Conservation (phyloP, 2,329 filamentous ascomycete genomes). For the Nemania sp. region DNA sequence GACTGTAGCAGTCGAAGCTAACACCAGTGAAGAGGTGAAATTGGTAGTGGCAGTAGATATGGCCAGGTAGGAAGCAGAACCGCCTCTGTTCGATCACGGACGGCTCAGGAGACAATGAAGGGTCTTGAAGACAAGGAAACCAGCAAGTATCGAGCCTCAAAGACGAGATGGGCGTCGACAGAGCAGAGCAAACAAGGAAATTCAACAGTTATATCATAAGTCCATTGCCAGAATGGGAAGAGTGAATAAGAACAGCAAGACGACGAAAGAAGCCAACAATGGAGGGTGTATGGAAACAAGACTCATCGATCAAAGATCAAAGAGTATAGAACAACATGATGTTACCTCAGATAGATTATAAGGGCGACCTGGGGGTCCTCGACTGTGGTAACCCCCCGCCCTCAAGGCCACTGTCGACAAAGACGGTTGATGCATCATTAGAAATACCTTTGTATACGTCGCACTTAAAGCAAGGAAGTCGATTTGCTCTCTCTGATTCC, state of each 20-base stretch:
- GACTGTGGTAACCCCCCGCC: too few species aligned
- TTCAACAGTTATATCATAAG: slow-evolving; percentile 20
- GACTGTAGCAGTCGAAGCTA: slow-evolving; percentile 6
- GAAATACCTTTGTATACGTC: slow-evolving; percentile 12
- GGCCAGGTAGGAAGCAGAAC: slow-evolving; percentile 9
- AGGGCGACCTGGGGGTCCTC: too few species aligned
- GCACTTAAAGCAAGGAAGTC: slow-evolving; percentile 28
- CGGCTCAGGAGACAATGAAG: slow-evolving; percentile 18
- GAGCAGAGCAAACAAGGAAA: slow-evolving; percentile 27
- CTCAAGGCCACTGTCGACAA: neutral
- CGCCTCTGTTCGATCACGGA: neutral
- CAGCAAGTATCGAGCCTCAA: slow-evolving; percentile 14
- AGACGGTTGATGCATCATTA: slow-evolving; percentile 8
- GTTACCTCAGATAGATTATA: too few species aligned
- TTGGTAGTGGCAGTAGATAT: slow-evolving; percentile 10
- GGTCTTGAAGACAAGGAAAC: neutral
- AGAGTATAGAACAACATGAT: too few species aligned
- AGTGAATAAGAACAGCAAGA: slow-evolving; percentile 18
- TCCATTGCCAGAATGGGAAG: slow-evolving; percentile 27
- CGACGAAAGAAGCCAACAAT: slow-evolving; percentile 2
- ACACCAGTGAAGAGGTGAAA: neutral
- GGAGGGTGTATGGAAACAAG: neutral
- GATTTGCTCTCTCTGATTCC: slow-evolving; percentile 26
- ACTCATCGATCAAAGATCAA: slow-evolving; percentile 10
- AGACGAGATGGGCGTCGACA: slow-evolving; percentile 16